These are phyloP conservation scores for Endocladia muricata DNA, from an alignment of 31 red algal species.

Conservation along the genomic window DNA sequence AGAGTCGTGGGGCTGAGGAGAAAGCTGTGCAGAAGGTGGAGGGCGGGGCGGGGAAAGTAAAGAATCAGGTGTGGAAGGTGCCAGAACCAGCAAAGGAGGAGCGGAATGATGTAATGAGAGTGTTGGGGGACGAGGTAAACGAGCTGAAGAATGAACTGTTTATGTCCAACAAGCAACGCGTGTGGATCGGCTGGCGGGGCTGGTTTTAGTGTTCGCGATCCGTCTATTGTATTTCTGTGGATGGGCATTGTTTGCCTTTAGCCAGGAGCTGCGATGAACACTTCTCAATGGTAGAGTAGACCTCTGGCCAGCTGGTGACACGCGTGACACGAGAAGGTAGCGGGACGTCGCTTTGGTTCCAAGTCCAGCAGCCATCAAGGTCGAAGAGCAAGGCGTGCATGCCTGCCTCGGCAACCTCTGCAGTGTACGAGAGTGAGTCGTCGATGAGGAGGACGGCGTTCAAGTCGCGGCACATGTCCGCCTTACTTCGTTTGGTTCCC, in stretches of 20 bases:
- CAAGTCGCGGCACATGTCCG: constrained; percentile 59
- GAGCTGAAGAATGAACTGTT: not conserved
- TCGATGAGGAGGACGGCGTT: constrained; percentile 76
- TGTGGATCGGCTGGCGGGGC: not conserved
- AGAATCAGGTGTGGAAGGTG: too few relatives aligned
- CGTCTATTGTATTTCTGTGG: too few relatives aligned
- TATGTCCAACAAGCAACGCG: not conserved
- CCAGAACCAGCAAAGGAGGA: not conserved
- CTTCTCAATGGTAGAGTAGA: too few relatives aligned
- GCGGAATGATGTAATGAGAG: not conserved
- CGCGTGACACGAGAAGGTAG: constrained; percentile 9
- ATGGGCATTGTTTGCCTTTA: too few relatives aligned
- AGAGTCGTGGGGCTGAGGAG: too few relatives aligned
- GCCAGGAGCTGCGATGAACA: too few relatives aligned
- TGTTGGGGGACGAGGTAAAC: not conserved
- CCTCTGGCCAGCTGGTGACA: constrained; percentile 34
- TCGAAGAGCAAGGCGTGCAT: constrained; percentile 68
- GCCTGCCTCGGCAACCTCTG: constrained; percentile 48
- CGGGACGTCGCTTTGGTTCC: constrained; percentile 56
- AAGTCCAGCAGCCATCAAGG: constrained; percentile 67
- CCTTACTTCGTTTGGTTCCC: constrained; percentile 55
- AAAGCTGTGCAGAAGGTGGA: too few relatives aligned
- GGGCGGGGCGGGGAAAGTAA: too few relatives aligned
- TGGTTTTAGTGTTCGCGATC: too few relatives aligned
- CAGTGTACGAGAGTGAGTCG: constrained; percentile 53